Evolutionary conservation across 306 rosid genomes (phyloP).

Genomic region (Ormosia emarginata): DNA sequence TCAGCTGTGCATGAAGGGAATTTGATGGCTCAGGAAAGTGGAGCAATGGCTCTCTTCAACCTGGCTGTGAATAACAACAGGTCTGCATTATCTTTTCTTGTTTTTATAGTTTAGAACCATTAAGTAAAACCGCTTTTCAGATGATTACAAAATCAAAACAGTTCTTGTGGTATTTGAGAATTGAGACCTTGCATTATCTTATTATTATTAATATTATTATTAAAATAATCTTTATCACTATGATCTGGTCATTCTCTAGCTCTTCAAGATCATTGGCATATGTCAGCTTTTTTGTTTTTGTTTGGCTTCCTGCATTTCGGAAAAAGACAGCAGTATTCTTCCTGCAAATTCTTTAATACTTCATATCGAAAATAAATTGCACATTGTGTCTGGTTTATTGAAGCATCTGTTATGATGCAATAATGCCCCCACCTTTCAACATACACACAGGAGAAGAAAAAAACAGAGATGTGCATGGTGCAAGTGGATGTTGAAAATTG

Average conservation of each 20-base stretch:
- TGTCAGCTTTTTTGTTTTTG: neutral
- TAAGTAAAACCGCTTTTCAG: slow-evolving; percentile 6
- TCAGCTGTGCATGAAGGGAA: slow-evolving; percentile 61
- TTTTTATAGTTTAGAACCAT: slow-evolving; percentile 8
- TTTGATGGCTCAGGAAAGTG: slow-evolving; percentile 75
- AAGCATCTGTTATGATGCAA: neutral
- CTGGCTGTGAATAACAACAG: slow-evolving; percentile 91
- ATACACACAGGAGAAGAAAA: neutral
- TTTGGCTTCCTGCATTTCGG: neutral
- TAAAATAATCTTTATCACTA: neutral
- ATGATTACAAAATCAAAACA: slow-evolving; percentile 3
- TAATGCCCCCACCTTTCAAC: neutral
- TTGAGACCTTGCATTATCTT: neutral
- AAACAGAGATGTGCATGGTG: neutral
- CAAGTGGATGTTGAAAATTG: neutral
- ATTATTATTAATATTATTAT: no score
- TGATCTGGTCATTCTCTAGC: neutral
- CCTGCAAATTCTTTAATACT: neutral
- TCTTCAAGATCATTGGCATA: neutral
- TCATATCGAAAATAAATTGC: neutral
- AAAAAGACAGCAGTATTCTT: neutral
- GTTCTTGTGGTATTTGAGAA: slow-evolving; percentile 20
- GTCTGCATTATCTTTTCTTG: slow-evolving; percentile 30
- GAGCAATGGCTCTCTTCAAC: slow-evolving; percentile 98
- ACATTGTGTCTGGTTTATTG: neutral